phyloP scores from a whole-genome alignment of 495 filamentous ascomycete genomes.

The Aspergillus sclerotiicarbonarius region DNA sequence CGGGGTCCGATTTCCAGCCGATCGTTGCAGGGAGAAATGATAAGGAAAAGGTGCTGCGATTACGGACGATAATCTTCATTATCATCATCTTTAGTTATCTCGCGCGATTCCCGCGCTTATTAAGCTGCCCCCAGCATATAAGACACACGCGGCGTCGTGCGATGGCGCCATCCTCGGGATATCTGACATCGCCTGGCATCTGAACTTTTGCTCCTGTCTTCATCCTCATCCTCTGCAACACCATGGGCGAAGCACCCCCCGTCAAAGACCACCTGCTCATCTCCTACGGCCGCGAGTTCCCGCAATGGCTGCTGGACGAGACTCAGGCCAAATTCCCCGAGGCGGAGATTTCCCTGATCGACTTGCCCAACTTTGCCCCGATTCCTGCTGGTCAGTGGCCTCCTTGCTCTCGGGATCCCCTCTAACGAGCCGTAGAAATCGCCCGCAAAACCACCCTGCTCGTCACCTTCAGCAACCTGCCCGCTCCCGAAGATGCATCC shows the following conservation, averaged over 20 bases:
- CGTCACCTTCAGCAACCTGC: conserved; percentile 19
- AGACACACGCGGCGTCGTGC: not conserved
- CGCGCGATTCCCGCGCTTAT: not conserved
- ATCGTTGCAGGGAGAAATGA: too few relatives aligned
- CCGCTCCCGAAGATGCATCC: conserved; percentile 20
- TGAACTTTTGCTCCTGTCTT: too few relatives aligned
- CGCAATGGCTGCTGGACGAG: conserved; percentile 4
- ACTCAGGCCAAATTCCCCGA: conserved; percentile 17
- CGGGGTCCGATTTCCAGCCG: too few relatives aligned
- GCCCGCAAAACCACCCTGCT: conserved; percentile 17
- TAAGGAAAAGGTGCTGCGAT: too few relatives aligned
- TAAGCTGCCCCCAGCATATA: not conserved
- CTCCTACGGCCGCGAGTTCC: conserved; percentile 10
- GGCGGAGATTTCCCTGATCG: conserved; percentile 9
- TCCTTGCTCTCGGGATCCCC: not conserved
- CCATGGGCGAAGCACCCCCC: conserved; percentile 38
- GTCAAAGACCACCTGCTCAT: conserved; percentile 15
- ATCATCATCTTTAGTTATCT: too few relatives aligned
- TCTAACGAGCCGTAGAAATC: conserved; percentile 7
- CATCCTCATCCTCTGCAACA: not conserved
- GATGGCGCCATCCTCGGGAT: too few relatives aligned
- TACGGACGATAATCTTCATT: too few relatives aligned
- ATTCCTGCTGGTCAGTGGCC: conserved; percentile 21
- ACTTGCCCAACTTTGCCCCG: conserved; percentile 2
- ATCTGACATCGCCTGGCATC: too few relatives aligned